These are phyloP conservation scores for Monosporascus cannonballus DNA, from an alignment of 2,329 filamentous ascomycete genomes.

Conservation along the genomic window DNA sequence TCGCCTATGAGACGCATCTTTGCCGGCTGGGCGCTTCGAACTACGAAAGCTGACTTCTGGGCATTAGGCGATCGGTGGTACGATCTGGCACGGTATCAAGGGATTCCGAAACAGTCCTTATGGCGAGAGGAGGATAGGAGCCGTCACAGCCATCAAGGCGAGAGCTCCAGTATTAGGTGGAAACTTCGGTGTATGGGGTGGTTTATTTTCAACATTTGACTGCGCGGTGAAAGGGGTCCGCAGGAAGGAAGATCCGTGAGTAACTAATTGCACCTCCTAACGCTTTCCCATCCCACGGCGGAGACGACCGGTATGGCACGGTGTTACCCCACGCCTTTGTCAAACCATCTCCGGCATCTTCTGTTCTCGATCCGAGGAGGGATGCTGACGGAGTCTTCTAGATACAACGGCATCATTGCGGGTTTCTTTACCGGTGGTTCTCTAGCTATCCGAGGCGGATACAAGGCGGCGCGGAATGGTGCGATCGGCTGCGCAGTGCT, in stretches of 20 bases:
- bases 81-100: slow-evolving; percentile 46
- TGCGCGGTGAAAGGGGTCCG: slow-evolving; percentile 91
- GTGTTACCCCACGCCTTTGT: too few relatives aligned
- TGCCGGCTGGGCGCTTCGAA: too few relatives aligned
- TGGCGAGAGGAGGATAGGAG: slow-evolving; percentile 91
- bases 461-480: slow-evolving; percentile 86
- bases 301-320: too few relatives aligned
- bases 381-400: background rate
- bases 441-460: slow-evolving; percentile 84
- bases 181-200: slow-evolving; percentile 98
- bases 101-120: slow-evolving; percentile 85
- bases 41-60: slow-evolving; percentile 4
- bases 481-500: slow-evolving; percentile 95
- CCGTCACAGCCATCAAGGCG: slow-evolving; percentile 95
- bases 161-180: slow-evolving; percentile 92
- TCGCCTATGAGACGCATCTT: too few relatives aligned
- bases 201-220: slow-evolving; percentile 91
- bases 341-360: too few relatives aligned
- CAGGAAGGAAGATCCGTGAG: slow-evolving; percentile 84
- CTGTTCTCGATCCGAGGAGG: background rate
- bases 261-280: background rate
- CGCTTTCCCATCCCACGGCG: too few relatives aligned
- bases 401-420: slow-evolving; percentile 92
- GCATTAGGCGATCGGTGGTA: slow-evolving; percentile 24
- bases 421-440: slow-evolving; percentile 95